A percentile compares a stretch with the other conserved stretches of the same genome.
Conservation (phyloP, 2,329 filamentous ascomycete genomes). For the Blastomyces emzantsi region DNA sequence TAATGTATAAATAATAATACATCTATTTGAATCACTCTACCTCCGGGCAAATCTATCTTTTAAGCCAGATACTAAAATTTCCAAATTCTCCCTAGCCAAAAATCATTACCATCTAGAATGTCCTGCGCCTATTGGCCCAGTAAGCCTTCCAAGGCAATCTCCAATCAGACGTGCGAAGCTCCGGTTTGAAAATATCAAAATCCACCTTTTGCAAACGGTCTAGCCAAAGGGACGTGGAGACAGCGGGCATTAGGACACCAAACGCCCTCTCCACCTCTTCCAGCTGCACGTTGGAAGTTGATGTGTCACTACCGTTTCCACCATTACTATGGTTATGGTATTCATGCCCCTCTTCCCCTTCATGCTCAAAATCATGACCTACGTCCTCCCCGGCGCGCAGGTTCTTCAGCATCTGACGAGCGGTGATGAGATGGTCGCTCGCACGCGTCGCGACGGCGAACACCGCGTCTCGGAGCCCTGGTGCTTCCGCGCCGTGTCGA, state of each 20-base stretch:
- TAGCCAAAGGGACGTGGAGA: conserved; percentile 71
- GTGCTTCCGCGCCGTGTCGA: conserved; percentile 65
- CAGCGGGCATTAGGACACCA: conserved; percentile 68
- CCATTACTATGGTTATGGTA: conserved; percentile 36
- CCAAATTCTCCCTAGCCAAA: background rate
- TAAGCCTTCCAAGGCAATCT: conserved; percentile 73
- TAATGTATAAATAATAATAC: background rate
- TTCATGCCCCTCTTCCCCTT: conserved; percentile 60
- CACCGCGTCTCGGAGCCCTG: conserved; percentile 76
- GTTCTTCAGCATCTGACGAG: conserved; percentile 79
- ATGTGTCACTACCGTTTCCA: conserved; percentile 32
- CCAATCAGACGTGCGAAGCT: conserved; percentile 62
- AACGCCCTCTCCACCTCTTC: conserved; percentile 60
- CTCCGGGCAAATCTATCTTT: background rate
- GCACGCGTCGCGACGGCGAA: conserved; percentile 89
- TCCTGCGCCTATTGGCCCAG: conserved; percentile 49
- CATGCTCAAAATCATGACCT: conserved; percentile 83
- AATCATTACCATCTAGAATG: conserved; percentile 31
- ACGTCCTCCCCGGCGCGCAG: conserved; percentile 63
- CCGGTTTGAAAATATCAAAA: conserved; percentile 68
- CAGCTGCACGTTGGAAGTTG: conserved; percentile 21
- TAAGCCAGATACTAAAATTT: background rate
- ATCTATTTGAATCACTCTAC: background rate
- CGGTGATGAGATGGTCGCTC: conserved; percentile 92
- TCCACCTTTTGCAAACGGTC: conserved; percentile 66